These are phyloP conservation scores for Naganishia sp. DNA, from an alignment of 1,284 basidiomycete species.

Conservation along the genomic window DNA sequence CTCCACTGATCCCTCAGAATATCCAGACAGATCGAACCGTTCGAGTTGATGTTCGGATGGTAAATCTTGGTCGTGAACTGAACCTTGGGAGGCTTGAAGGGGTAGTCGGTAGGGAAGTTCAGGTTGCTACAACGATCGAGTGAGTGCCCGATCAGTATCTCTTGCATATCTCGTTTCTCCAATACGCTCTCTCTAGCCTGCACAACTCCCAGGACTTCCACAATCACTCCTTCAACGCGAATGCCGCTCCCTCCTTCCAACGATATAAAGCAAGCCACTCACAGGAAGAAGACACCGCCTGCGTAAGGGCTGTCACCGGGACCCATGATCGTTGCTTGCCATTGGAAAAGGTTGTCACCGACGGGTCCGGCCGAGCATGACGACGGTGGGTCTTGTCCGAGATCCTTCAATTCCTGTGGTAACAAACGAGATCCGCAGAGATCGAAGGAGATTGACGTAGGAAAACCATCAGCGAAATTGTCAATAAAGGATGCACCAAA, in stretches of 20 bases:
- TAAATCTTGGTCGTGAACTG: conserved; percentile 89
- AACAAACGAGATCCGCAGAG: conserved; percentile 37
- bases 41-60: conserved; percentile 64
- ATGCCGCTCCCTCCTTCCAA: neutral
- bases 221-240: neutral
- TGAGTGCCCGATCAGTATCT: conserved; percentile 41
- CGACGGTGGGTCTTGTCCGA: conserved; percentile 93
- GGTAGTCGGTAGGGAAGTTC: conserved; percentile 91
- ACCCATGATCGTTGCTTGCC: conserved; percentile 98
- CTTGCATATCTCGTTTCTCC: too few species aligned
- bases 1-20: conserved; percentile 98
- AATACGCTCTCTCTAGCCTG: conserved; percentile 37
- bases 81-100: conserved; percentile 99
- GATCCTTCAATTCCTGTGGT: conserved; percentile 88
- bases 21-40: conserved; percentile 96
- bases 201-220: conserved; percentile 49
- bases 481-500: neutral
- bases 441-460: conserved; percentile 8
- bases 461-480: too few species aligned
- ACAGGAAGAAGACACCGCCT: conserved; percentile 92
- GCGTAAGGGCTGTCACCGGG: conserved; percentile 94
- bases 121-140: conserved; percentile 58
- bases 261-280: conserved; percentile 27
- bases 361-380: conserved; percentile 96
- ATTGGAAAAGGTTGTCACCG: conserved; percentile 95